Conservation (phyloP, 345 rosid species). For the Eucalyptus coolabah region DNA sequence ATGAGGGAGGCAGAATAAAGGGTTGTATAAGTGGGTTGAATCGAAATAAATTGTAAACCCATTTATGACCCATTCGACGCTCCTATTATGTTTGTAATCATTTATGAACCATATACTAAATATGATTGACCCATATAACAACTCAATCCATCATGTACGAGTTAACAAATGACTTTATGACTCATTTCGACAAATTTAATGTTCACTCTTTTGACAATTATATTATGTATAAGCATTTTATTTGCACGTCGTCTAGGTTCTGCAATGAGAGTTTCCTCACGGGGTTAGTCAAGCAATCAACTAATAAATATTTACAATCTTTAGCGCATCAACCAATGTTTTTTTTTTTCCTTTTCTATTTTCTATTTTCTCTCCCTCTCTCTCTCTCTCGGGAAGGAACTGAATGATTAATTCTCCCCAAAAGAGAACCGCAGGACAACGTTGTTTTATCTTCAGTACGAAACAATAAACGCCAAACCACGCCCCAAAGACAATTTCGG, state of each 20-base stretch:
- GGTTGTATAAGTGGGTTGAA: not conserved
- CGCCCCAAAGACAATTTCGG: not conserved
- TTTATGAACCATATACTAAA: no score
- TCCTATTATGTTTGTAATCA: not conserved
- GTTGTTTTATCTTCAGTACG: not conserved
- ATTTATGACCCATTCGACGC: no score
- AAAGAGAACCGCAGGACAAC: not conserved
- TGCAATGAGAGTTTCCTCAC: not conserved
- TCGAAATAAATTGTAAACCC: not conserved
- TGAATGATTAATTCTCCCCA: not conserved
- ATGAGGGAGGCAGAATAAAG: not conserved
- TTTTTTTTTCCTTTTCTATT: no score
- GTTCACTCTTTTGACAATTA: not conserved
- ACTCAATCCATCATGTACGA: no score
- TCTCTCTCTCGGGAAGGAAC: not conserved
- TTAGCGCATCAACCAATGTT: not conserved
- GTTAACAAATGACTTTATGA: no score
- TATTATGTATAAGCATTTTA: not conserved
- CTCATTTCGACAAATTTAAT: no score
- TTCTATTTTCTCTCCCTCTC: not conserved
- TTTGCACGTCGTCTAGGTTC: not conserved
- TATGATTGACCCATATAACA: no score
- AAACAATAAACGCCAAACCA: not conserved
- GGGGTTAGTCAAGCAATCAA: not conserved
- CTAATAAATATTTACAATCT: no score